phyloP scores from a whole-genome alignment of 305 asterid species.

The Fraxinus sp. region DNA sequence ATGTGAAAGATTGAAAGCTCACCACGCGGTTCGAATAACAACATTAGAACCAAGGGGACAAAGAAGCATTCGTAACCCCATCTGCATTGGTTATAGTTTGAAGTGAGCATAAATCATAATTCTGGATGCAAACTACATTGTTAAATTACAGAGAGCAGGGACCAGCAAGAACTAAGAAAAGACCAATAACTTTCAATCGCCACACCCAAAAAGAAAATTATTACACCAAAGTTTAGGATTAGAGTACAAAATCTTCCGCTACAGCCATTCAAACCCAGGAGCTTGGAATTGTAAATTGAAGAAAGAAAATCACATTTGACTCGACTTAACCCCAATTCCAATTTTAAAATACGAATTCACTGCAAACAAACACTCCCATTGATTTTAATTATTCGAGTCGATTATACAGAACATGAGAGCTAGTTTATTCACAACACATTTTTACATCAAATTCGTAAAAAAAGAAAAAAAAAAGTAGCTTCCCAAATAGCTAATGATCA shows the following conservation, averaged over 20 bases:
- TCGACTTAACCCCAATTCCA: neutral
- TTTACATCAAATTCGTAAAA: neutral
- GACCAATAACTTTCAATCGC: slow-evolving; percentile 9
- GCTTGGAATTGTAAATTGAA: neutral
- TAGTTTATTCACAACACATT: neutral
- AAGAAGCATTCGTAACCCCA: slow-evolving; percentile 66
- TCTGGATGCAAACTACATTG: neutral
- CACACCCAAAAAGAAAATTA: neutral
- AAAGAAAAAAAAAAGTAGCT: neutral
- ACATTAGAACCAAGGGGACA: slow-evolving; percentile 71
- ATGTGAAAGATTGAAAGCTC: slow-evolving; percentile 23
- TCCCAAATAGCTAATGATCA: neutral
- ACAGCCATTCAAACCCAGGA: neutral
- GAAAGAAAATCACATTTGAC: neutral
- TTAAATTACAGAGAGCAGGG: neutral
- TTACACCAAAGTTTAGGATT: neutral
- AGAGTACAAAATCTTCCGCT: neutral
- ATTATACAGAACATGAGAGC: neutral
- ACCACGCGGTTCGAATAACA: slow-evolving; percentile 79
- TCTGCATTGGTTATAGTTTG: slow-evolving; percentile 42
- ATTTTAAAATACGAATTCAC: neutral
- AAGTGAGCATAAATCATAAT: slow-evolving; percentile 19
- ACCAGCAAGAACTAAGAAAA: neutral
- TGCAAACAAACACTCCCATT: neutral
- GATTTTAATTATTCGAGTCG: neutral